Base-by-base conservation (phyloP, 805 yeast species). In the Yarrowia keelungensis region DNA sequence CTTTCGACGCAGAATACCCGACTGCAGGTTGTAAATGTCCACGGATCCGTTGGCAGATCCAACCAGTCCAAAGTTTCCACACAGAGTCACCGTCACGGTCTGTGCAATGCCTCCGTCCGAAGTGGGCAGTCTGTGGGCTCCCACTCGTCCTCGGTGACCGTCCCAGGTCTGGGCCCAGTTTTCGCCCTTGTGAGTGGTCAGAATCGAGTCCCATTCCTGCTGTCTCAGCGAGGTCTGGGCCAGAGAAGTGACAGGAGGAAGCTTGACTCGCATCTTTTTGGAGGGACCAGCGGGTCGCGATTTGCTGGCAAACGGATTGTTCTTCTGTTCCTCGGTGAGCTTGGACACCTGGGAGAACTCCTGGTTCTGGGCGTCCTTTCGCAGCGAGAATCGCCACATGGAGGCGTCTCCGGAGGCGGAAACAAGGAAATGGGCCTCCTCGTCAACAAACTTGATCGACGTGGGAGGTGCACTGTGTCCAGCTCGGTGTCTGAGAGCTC, bases 381-480 rank as follows among this genome's bases (percentile, higher is more conserved):
- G 85, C 67, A 95, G 81, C 0, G 98, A 93, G 74, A 95, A 94
- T 9, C 87, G 84, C 98, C 98, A 95, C 73, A 96, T 83, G 1
- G 97, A 84, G 74, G 85, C 84, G 79, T 95, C 99, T 71, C 87
- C 84, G 0, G 98, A 91, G 1, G 96, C 96, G 66, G 97, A 91
- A 67, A 91, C 83, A 11, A 96, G 75, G 77, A 87, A 91, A 78
- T 96, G 99, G 2, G 97, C 87, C 58, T 87, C 87, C 62, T 86
- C 87, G 73, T 90, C 89, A 5, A 96, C 91, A 78, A 95, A 95
- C 32, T 81, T 80, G 49, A 95, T 86, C 5, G 86, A 76, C 0
- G 89, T 83, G 2, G 98, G 96, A 3, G 99, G 97, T 39, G 90
- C 89, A 4, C 97, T 87, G 77, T 95, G 99, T n/a, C 99, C 99